Evolutionary conservation across 805 yeast species (phyloP), one percentile per base, ranked within the genome.

Genomic region (Barnettozyma sp.): DNA sequence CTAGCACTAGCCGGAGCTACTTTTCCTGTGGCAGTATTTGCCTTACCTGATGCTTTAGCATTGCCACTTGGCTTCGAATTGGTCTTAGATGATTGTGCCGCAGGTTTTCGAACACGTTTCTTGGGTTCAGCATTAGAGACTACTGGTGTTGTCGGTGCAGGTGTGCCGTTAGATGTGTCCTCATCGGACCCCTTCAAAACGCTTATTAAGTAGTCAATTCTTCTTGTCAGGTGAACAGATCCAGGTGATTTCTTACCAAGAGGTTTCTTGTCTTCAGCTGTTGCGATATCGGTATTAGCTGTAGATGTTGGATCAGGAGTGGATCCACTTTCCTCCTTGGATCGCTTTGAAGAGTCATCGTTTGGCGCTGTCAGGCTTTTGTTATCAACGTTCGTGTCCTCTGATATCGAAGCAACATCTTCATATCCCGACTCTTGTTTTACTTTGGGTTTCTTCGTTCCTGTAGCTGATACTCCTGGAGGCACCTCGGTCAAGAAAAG

Each of bases 211-310:
- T 88, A 90, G 55, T 94, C 98, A 2, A 85, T 78, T 55, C 99
- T 76, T 59, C 99, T 76, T 9, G 84, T 85, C 34, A 92, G 65
- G 60, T 92, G 99, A 13, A 92, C 92, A 4, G 96, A 72, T 7
- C 94, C 92, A 1, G 98, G 97, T 4, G 82, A 82, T 51, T 77
- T 82, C 45, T 85, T 82, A 21, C 65, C 49, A 11, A 28, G n/a
- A 14, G 40, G 22, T 4, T 31, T 28, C 22, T 34, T 37, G 48
- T 25, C 48, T 44, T 30, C 49, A 45, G 40, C 8, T 19, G 32
- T 41, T n/a, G 41, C 39, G 13, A 40, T 15, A 5, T 18, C 22
- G 12, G 36, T 26, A 18, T 21, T 29, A 8, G 36, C 15, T 4
- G 34, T 17, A 13, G 32, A 17, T 4, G 23, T 17, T 19, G 32